Evolutionary conservation across 2,329 filamentous ascomycete species (phyloP), one percentile per base, ranked within the genome.

Genomic region (Colletotrichum viniferum): DNA sequence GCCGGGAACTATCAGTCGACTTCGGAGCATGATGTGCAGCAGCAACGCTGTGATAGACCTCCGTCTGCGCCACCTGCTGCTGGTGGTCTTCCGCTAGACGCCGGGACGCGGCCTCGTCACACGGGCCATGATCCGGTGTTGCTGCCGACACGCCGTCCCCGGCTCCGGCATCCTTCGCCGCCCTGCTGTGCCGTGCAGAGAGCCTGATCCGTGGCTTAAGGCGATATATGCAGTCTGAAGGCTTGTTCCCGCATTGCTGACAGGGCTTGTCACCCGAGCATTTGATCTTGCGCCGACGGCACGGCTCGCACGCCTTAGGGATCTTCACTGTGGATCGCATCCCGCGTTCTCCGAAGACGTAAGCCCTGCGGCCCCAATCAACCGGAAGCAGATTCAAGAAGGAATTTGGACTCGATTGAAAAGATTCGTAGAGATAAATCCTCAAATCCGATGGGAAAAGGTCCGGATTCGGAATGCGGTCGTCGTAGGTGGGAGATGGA

Each of bases 51-150:
- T 78, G 74, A 55, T 79, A 79, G 70, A 79, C 77, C 28, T 74
- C 71, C 5, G 61, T 74, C 21, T 83, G 82, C 78, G 84, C 83
- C 79, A 84, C 85, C 77, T 85, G 81, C 68, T 81, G 77, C 64
- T 83, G 70, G 28, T 66, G 69, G 16, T 69, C 52, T 13, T 65
- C 61, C 8, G 69, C 72, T 8, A 66, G 72, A 12, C 63, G 69
- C 28, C 61, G 63, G 7, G 63, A 68, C 38, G 48, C 62, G 9
- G 12, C 58, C 26, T 73, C 73, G 21, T 63, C 69, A 18, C 18
- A 52, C 56, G 38, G 69, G 52, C 13, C 69, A 56, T 62, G 61
- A 4, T 43, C 55, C 67, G 56, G 58, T 2, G 58, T 30, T 14
- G 43, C 43, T 21, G 63, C 24, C 16, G 32, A 32, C 34, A 26